phyloP scores from a whole-genome alignment of 2,329 filamentous ascomycete species.

The Knoxdaviesia capensis region DNA sequence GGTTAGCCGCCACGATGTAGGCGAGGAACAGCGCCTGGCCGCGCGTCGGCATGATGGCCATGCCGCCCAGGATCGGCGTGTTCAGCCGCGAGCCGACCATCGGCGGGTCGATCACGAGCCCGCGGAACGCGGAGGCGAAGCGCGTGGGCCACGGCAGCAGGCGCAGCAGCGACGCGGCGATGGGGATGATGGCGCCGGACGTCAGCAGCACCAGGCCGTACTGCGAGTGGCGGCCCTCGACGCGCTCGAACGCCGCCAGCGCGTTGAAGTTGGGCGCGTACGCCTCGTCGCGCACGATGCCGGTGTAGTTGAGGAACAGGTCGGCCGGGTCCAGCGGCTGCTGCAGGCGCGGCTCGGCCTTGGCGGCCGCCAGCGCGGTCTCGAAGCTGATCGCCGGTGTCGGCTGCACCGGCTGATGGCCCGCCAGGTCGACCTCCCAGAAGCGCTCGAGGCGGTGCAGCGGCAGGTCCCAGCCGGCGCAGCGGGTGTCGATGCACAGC shows the following conservation, averaged over 20 bases:
- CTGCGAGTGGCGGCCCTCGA: constrained; percentile 6
- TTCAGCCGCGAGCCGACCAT: constrained; percentile 9
- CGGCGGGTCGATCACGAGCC: constrained; percentile 11
- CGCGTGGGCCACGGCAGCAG: constrained; percentile 8
- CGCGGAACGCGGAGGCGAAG: constrained; percentile 7
- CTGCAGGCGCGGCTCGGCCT: not conserved
- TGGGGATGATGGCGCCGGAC: constrained; percentile 9
- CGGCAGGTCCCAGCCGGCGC: constrained; percentile 1
- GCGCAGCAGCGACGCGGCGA: constrained; percentile 11
- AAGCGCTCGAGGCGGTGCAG: constrained; percentile 6
- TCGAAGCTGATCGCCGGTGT: constrained; percentile 4
- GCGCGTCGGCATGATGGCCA: constrained; percentile 16
- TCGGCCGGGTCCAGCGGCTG: not conserved
- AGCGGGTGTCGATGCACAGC: constrained; percentile 7
- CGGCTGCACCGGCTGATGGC: constrained; percentile 4
- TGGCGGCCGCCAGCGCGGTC: constrained; percentile 3
- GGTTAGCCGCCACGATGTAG: constrained; percentile 17
- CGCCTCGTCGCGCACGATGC: constrained; percentile 1
- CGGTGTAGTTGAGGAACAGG: constrained; percentile 5
- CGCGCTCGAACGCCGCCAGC: not conserved
- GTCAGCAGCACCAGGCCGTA: constrained; percentile 10
- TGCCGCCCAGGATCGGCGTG: constrained; percentile 4
- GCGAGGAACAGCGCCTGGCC: constrained; percentile 23
- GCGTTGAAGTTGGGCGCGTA: constrained; percentile 3
- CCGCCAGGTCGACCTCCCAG: constrained; percentile 6